Evolutionary conservation across 257 asterid species (phyloP).

Genomic region (Jacaranda mimosifolia): DNA sequence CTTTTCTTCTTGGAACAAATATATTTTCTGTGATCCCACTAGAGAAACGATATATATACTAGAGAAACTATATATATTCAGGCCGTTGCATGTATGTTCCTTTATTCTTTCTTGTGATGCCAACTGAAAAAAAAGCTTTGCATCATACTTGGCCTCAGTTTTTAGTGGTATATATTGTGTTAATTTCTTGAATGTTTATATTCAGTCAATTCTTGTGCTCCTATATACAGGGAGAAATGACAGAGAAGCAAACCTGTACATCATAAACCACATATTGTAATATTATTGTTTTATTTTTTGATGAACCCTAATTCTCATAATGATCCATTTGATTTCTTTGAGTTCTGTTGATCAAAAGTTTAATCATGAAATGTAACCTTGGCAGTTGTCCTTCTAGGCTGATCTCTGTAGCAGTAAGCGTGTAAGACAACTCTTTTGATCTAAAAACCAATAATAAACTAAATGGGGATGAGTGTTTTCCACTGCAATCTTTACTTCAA

Average conservation of each 20-base stretch:
- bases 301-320: too few species aligned
- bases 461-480: conserved; percentile 38
- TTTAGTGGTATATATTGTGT: neutral
- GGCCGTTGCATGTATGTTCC: conserved; percentile 22
- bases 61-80: neutral
- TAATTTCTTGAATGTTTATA: conserved; percentile 21
- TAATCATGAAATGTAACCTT: too few species aligned
- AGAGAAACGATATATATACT: neutral
- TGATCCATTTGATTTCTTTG: too few species aligned
- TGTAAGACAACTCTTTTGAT: neutral
- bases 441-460: neutral
- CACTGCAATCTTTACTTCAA: conserved; percentile 46
- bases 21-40: neutral
- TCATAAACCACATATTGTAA: neutral
- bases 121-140: neutral
- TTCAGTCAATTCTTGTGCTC: conserved; percentile 20
- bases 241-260: conserved; percentile 1
- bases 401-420: too few species aligned
- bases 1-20: neutral
- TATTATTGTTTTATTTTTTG: neutral
- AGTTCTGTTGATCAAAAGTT: too few species aligned
- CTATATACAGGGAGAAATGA: conserved; percentile 20
- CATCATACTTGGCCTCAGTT: too few species aligned
- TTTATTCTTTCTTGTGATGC: conserved; percentile 41
- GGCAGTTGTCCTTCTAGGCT: too few species aligned